Base-by-base conservation (phyloP, 345 rosid genomes). In the Acer negundo region DNA sequence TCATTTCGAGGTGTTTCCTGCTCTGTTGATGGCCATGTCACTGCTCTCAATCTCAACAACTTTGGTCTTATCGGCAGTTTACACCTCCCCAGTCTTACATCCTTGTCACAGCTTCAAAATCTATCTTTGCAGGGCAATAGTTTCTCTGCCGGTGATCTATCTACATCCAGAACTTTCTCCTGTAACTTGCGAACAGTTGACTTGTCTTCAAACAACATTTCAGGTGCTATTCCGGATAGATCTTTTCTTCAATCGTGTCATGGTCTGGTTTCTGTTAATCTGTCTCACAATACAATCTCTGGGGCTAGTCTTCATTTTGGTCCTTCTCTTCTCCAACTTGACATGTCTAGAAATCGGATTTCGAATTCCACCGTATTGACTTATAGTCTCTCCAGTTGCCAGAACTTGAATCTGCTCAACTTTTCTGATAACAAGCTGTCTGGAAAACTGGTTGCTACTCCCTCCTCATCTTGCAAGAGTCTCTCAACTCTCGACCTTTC, bases 1-100 rank as follows among this genome's bases (percentile, higher is more conserved):
- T 82, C 86, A 7, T 91, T 97, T 97, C 76, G n/a, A 38, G 98
- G 98, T 56, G 90, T 93, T 63, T 82, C 86, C 46, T 94, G 97
- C 83, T 89, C 93, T 38, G 4, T 0, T 9, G 86, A 78, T 44
- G 88, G 92, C 76, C 80, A 77, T 8, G 90, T 91, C 49, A 42
- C 83, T 10, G 74, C 89, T 63, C 75, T 93, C 11, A 73, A 89
- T 82, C 93, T 95, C 71, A 78, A 84, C 65, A 81, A 87, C 80
- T 77, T 83, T 0, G 90, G 90, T 79, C 85, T 95, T 7, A 44
- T 20, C 47, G 97, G 97, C 35, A 64, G 53, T 24, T 82, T 95
- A 1, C 80, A 84, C 76, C 90, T 95, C 63, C 77, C 78, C 9
- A 78, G 84, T 51, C 93, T 95, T 69, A 82, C 89, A 7, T 80